Evolutionary conservation across 2,329 filamentous ascomycete genomes (phyloP).

Genomic region (Camillea tinctor): DNA sequence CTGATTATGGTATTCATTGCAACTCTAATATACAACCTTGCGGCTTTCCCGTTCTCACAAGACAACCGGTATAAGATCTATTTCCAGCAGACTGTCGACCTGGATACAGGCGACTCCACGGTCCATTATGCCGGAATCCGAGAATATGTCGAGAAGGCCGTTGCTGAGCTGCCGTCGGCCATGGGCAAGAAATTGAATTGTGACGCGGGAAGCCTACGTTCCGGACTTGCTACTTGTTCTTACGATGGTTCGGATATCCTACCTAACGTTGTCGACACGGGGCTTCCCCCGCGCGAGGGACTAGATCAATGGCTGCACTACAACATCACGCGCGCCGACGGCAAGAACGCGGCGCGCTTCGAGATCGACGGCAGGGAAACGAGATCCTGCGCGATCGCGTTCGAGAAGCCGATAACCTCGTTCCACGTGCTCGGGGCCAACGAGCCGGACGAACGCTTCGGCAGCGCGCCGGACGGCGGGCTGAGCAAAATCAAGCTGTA

Average conservation of each 20-base stretch:
- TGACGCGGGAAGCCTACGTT: constrained; percentile 36
- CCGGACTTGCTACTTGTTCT: constrained; percentile 63
- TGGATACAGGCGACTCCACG: constrained; percentile 68
- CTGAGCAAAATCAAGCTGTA: constrained; percentile 73
- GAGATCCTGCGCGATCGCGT: constrained; percentile 72
- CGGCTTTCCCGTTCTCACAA: constrained; percentile 83
- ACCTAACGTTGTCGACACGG: constrained; percentile 59
- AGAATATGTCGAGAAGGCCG: constrained; percentile 64
- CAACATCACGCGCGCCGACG: constrained; percentile 48
- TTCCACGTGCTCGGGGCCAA: constrained; percentile 63
- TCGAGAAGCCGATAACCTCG: constrained; percentile 64
- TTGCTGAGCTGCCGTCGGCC: constrained; percentile 69
- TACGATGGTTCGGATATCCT: constrained; percentile 63
- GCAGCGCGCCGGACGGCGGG: constrained; percentile 60
- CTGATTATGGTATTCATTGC: constrained; percentile 70
- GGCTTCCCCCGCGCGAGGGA: constrained; percentile 40
- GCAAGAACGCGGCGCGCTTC: constrained; percentile 56
- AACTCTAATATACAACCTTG: constrained; percentile 81
- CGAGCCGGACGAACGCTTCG: constrained; percentile 62
- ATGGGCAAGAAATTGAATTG: constrained; percentile 61
- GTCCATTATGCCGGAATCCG: constrained; percentile 69
- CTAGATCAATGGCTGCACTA: constrained; percentile 64
- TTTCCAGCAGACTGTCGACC: constrained; percentile 78
- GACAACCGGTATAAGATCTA: constrained; percentile 80
- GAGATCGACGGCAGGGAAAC: constrained; percentile 71